Base-by-base conservation (phyloP, 108 stramenopile genomes). In the Skeletonema marinoi region DNA sequence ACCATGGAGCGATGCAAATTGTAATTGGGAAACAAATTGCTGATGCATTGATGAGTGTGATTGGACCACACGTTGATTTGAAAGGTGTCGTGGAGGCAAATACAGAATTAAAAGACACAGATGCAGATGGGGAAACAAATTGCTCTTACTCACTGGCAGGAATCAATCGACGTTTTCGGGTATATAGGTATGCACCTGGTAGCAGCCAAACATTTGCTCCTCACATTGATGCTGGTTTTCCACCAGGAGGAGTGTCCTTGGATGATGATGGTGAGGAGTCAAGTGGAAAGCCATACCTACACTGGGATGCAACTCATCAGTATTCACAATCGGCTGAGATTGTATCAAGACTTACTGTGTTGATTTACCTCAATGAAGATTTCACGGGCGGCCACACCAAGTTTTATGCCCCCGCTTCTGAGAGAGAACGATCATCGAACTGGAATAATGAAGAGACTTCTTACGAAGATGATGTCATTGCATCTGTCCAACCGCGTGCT, bases 211-310 rank as follows among this genome's bases (percentile, higher is more conserved):
- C 77, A 5, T 96, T 96, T 84, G 85, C 90, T 60, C 92, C 95
- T 17, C 95, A 96, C 66, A 90, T 96, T 72, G 95, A 96, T 85
- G 92, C 93, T 21, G 95, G 91, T 0, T 96, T 96, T 80, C 89
- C 95, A 11, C 92, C 92, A 4, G 91, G 92, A 8, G 90, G 89
- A 2, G 36, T 91, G 13, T 90, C 91, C 7, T 70, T 90, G 9
- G 77, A 85, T 21, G 77, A 56, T 32, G 68, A 74, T 64, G 56
- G 62, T 10, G 66, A 58, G 4, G 66, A 58, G 4, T 17, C 41
- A 3, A 69, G 38, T 32, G 32, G 32, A 39, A 50, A 61, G 39
- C 73, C 81, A n/a, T 66, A 42, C 33, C 81, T 75, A 13, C 60
- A 41, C 14, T 78, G 81, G 73, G 80, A 73, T 74, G 78, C 81